Evolutionary conservation across 192 early-diverging fungal species (phyloP), one percentile per base, ranked within the genome.

Genomic region (Coemansia sp.): DNA sequence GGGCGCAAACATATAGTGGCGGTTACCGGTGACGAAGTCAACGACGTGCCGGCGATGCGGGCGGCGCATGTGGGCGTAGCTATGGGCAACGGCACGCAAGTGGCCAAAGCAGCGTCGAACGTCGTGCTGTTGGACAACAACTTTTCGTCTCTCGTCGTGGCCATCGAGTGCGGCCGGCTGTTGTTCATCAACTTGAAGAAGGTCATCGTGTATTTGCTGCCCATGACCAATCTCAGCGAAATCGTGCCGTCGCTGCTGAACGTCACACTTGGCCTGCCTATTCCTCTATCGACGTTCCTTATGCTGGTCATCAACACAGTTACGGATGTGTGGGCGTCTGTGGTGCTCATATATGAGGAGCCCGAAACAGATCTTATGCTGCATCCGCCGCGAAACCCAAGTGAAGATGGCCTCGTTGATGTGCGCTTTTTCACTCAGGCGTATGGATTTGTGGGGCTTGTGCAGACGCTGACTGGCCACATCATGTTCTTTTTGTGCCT

Each of bases 11-110:
- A 83, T 60, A 65, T 85, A 5, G 92, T 97, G 8, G 93, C 87
- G 2, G 91, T 94, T n/a, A 94, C 92, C 22, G 94, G 94, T 59
- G 94, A 97, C 69, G 95, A 93, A 55, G 90, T 92, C 11, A 95
- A 95, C 68, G 95, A 97, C 61, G 85, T 92, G 48, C 92, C 93
- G 19, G 92, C 95, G n/a, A 83, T 97, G 52, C 93, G 90, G 57
- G 87, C 88, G n/a, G 93, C 95, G 10, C 84, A 94, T 65, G 85
- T 97, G 28, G 93, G 93, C 44, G 83, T 97, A 36, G 91, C 95
- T 50, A 90, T 97, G 84, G 94, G 89, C 11, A 72, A 81, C 57
- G 93, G 93, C 38, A 87, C 88, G 0, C 92, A 93, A 64, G 90
- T 92, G 3, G 84, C 87, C n/a, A 88, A 83, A 56, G 88, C 85